Conservation (phyloP, 1,284 basidiomycete species). For the Veloboletus limbatus region DNA sequence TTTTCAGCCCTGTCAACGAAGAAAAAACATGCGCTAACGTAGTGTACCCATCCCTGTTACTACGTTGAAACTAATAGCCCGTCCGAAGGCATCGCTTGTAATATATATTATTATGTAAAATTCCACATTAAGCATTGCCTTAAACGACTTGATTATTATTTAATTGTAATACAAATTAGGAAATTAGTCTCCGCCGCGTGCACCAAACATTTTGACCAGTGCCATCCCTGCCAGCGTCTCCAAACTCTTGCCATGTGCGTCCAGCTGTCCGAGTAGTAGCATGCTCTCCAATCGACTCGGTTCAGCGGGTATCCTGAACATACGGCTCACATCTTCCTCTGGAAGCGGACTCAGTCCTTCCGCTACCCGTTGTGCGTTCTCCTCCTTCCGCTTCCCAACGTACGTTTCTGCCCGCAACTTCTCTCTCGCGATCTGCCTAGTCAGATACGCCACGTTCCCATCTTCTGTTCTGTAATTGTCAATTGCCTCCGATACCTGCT, state of each 20-base stretch:
- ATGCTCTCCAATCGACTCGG: slow-evolving; percentile 90
- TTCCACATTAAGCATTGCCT: no score
- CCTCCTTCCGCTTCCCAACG: slow-evolving; percentile 84
- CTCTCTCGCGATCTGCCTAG: slow-evolving; percentile 90
- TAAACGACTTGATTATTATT: no score
- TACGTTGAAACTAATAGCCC: no score
- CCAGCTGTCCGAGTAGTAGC: slow-evolving; percentile 83
- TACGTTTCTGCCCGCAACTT: slow-evolving; percentile 79
- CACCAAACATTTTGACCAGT: slow-evolving; percentile 75
- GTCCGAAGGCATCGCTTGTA: no score
- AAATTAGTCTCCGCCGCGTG: slow-evolving; percentile 34
- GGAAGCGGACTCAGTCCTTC: slow-evolving; percentile 87
- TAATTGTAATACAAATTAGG: no score
- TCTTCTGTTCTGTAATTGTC: slow-evolving; percentile 89
- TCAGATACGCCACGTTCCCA: slow-evolving; percentile 90
- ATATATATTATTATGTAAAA: no score
- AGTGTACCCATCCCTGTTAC: no score
- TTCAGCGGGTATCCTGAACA: slow-evolving; percentile 89
- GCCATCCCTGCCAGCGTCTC: slow-evolving; percentile 68
- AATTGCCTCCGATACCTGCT: slow-evolving; percentile 81
- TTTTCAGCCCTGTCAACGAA: no score
- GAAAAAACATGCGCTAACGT: no score
- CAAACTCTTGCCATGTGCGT: slow-evolving; percentile 77
- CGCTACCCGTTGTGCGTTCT: slow-evolving; percentile 79
- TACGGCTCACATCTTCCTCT: slow-evolving; percentile 76